Percentiles rank a stretch among this genome's conserved stretches.
These are phyloP conservation scores for Exophiala aquamarina DNA, from an alignment of 2,329 filamentous ascomycete species.

Conservation along the genomic window DNA sequence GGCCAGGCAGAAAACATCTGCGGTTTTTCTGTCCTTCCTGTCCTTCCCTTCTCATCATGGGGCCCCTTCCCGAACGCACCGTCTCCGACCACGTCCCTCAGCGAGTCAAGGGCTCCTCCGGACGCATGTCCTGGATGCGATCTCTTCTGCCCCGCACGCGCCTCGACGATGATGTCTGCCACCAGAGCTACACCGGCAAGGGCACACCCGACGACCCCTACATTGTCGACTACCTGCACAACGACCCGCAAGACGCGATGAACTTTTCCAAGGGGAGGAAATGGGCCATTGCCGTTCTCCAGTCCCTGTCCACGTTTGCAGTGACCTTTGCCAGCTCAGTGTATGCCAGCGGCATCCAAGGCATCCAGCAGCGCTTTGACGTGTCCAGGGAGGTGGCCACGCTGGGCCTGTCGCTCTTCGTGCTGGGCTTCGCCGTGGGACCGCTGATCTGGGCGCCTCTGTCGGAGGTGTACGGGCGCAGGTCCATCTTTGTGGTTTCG, in stretches of 20 bases:
- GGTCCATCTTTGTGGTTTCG: constrained; percentile 55
- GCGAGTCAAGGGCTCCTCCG: constrained; percentile 22
- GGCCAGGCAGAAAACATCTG: constrained; percentile 21
- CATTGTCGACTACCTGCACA: constrained; percentile 42
- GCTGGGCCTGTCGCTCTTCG: constrained; percentile 49
- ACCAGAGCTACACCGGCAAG: constrained; percentile 33
- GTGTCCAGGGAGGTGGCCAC: constrained; percentile 47
- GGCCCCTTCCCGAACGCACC: constrained; percentile 20
- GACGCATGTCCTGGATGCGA: constrained; percentile 19
- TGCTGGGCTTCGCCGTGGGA: constrained; percentile 58
- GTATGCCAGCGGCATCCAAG: constrained; percentile 58
- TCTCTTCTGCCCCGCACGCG: constrained; percentile 19
- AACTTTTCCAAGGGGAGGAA: constrained; percentile 36
- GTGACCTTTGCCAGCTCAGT: constrained; percentile 52
- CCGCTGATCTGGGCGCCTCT: constrained; percentile 52
- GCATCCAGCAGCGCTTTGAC: constrained; percentile 51
- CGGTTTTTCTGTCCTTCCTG: constrained; percentile 20
- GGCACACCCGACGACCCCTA: constrained; percentile 45
- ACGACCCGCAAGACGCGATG: constrained; percentile 44
- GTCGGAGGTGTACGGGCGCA: constrained; percentile 31
- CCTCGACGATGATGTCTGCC: constrained; percentile 31
- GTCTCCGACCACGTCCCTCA: constrained; percentile 20
- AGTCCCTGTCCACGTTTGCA: constrained; percentile 57
- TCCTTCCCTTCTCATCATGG: constrained; percentile 26
- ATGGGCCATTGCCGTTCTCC: constrained; percentile 39